A percentile compares a stretch with the other conserved stretches of the same genome.
Conservation (phyloP, 768 basidiomycete species). For the Polyporus arcularius region DNA sequence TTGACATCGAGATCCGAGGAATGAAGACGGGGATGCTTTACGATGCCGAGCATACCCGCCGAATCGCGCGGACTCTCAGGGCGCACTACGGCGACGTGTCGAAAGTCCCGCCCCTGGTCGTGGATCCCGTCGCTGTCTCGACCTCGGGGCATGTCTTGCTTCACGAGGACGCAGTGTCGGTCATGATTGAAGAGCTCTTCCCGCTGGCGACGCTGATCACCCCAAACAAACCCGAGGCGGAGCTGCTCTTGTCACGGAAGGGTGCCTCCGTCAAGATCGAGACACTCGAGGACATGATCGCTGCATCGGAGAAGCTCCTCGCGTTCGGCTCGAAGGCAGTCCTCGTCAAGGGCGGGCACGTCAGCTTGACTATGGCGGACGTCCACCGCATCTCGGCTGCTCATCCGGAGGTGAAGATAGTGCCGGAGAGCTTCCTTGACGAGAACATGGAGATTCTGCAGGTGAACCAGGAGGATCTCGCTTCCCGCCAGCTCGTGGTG, state of each 20-base stretch:
- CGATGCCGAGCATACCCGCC: constrained; percentile 51
- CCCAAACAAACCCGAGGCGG: constrained; percentile 83
- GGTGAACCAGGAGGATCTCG: constrained; percentile 22
- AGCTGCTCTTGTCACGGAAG: constrained; percentile 56
- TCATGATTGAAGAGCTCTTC: constrained; percentile 62
- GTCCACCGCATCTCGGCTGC: constrained; percentile 36
- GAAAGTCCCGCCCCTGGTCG: constrained; percentile 56
- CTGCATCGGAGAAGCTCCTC: constrained; percentile 51
- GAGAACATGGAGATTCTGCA: constrained; percentile 69
- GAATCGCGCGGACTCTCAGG: constrained; percentile 54
- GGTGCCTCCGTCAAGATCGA: constrained; percentile 34
- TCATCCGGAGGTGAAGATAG: constrained; percentile 37
- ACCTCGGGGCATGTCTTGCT: constrained; percentile 86
- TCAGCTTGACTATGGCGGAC: constrained; percentile 48
- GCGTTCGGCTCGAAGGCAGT: constrained; percentile 55
- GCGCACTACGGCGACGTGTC: constrained; percentile 34
- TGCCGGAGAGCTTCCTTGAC: constrained; percentile 46
- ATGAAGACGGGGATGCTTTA: constrained; percentile 94
- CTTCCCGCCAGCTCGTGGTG: constrained; percentile 47
- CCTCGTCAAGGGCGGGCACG: constrained; percentile 86
- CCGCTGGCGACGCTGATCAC: constrained; percentile 76
- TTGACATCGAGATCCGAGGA: constrained; percentile 68
- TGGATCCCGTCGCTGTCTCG: constrained; percentile 91
- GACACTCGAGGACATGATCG: constrained; percentile 60
- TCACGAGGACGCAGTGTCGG: constrained; percentile 60